phyloP scores from a whole-genome alignment of 176 grass and related monocot species.

The Calamus simplicifolius region DNA sequence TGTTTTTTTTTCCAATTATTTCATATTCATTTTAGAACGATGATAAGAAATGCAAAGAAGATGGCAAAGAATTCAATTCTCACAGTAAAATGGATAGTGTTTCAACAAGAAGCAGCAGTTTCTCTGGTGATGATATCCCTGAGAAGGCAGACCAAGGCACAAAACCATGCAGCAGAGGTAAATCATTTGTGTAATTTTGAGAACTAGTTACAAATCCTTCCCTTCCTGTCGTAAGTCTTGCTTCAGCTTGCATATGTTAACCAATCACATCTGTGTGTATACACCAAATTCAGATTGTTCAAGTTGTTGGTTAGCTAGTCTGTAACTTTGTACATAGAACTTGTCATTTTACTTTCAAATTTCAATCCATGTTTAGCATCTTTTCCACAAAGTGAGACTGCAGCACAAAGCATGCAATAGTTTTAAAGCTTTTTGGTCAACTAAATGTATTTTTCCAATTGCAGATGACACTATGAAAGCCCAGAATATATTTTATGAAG shows the following conservation, averaged over 20 bases:
- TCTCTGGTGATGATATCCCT: slow-evolving; percentile 24
- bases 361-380: too few relatives aligned
- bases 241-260: too few relatives aligned
- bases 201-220: too few relatives aligned
- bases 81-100: slow-evolving; percentile 23
- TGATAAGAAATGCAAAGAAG: slow-evolving; percentile 19
- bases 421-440: not conserved
- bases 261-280: too few relatives aligned
- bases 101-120: slow-evolving; percentile 30
- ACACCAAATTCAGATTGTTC: too few relatives aligned
- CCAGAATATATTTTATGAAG: slow-evolving; percentile 28
- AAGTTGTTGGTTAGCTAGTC: too few relatives aligned
- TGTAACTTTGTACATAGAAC: too few relatives aligned
- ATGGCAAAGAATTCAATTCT: slow-evolving; percentile 20
- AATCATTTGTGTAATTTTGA: not conserved
- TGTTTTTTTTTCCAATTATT: not conserved
- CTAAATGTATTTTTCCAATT: slow-evolving; percentile 11
- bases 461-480: slow-evolving; percentile 32
- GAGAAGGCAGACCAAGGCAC: slow-evolving; percentile 26
- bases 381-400: too few relatives aligned
- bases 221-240: too few relatives aligned
- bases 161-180: slow-evolving; percentile 34
- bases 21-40: slow-evolving; percentile 28
- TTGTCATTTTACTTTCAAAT: too few relatives aligned
- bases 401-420: too few relatives aligned